Percentiles rank a stretch among this genome's conserved stretches.
Conservation (phyloP, 805 yeast species). For the Candida stauntonica region DNA sequence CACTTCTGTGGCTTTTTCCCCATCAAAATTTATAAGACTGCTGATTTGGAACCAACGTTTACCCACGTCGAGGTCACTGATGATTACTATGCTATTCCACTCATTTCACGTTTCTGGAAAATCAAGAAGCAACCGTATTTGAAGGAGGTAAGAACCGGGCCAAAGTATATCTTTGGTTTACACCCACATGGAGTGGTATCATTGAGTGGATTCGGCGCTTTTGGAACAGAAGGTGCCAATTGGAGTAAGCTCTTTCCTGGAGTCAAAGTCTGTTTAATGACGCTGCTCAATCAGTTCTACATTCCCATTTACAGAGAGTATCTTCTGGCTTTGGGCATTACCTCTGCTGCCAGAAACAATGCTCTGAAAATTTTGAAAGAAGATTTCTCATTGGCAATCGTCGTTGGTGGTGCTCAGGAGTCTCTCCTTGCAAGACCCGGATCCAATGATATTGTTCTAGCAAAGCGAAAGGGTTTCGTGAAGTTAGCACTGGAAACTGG, state of each 20-base stretch:
- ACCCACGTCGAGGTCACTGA: constrained; percentile 30
- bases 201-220: constrained; percentile 81
- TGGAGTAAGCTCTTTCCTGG: constrained; percentile 76
- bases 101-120: constrained; percentile 12
- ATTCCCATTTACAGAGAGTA: constrained; percentile 88
- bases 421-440: constrained; percentile 64
- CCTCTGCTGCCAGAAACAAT: constrained; percentile 76
- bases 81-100: constrained; percentile 18
- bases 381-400: constrained; percentile 78
- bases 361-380: constrained; percentile 58
- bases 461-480: constrained; percentile 82
- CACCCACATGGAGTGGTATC: constrained; percentile 98
- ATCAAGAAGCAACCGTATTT: constrained; percentile 24
- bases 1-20: constrained; percentile 81
- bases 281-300: constrained; percentile 77
- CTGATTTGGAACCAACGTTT: constrained; percentile 71
- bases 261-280: constrained; percentile 70
- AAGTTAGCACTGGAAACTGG: constrained; percentile 79
- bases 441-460: constrained; percentile 60
- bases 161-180: constrained; percentile 82
- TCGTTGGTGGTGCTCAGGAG: constrained; percentile 95
- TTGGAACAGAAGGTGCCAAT: constrained; percentile 77
- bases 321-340: constrained; percentile 71
- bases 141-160: constrained; percentile 47
- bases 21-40: constrained; percentile 60